A percentile compares a stretch with the other conserved stretches of the same genome.
Conservation (phyloP, 2,329 filamentous ascomycete genomes). For the Phaeoacremonium minimum region DNA sequence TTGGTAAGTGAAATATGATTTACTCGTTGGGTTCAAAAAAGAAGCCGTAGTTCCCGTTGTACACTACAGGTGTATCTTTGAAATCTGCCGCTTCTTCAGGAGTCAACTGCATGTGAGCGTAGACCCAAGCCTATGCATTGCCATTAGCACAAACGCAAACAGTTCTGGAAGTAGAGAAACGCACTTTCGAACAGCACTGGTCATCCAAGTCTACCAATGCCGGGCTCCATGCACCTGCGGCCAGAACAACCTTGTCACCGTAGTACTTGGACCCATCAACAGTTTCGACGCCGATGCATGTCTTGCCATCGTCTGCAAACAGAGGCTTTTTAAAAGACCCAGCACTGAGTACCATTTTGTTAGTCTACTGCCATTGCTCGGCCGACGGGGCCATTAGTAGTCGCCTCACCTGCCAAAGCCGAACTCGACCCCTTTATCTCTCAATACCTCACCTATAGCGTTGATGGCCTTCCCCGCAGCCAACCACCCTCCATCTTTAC, state of each 20-base stretch:
- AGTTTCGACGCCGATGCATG: constrained; percentile 35
- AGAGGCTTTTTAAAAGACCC: constrained; percentile 38
- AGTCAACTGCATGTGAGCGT: constrained; percentile 37
- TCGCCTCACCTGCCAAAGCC: constrained; percentile 28
- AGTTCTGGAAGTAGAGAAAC: not conserved
- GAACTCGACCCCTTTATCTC: constrained; percentile 32
- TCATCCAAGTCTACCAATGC: constrained; percentile 27
- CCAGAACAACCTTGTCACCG: constrained; percentile 37
- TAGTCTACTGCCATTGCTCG: too few species aligned
- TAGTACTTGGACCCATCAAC: constrained; percentile 33
- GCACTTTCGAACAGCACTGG: constrained; percentile 29
- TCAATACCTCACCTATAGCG: constrained; percentile 33
- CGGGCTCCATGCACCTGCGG: constrained; percentile 32
- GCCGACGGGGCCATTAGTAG: too few species aligned
- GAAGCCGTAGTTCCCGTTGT: constrained; percentile 41
- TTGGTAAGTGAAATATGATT: too few species aligned
- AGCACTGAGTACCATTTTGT: too few species aligned
- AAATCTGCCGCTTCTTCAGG: constrained; percentile 33
- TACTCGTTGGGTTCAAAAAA: constrained; percentile 44
- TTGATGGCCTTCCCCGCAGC: constrained; percentile 41
- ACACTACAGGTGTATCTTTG: constrained; percentile 35
- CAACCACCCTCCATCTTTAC: constrained; percentile 39
- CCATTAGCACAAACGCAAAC: constrained; percentile 5
- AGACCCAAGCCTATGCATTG: constrained; percentile 33
- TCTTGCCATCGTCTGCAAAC: constrained; percentile 24